Percentiles rank a stretch among this genome's conserved stretches.
phyloP scores from a whole-genome alignment of 129 eudicot genomes.

The Flaveria brownii region DNA sequence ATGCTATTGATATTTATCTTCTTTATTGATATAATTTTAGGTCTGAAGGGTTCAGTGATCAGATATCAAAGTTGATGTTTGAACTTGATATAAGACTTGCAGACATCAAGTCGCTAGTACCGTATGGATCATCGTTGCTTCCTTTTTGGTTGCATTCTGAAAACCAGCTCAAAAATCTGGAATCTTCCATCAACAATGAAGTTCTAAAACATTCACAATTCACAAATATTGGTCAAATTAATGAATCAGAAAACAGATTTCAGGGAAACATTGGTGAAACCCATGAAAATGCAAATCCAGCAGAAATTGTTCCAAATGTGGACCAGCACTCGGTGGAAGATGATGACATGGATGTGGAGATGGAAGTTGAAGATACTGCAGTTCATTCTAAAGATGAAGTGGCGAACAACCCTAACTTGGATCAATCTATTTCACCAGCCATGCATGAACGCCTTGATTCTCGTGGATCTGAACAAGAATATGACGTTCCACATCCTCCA shows the following conservation, averaged over 20 bases:
- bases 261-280: constrained; percentile 24
- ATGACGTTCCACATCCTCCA: constrained; percentile 51
- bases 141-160: constrained; percentile 93
- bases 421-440: constrained; percentile 34
- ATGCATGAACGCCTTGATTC: constrained; percentile 22
- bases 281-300: constrained; percentile 30
- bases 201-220: constrained; percentile 24
- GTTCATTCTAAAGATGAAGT: constrained; percentile 29
- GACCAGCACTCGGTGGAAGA: constrained; percentile 49
- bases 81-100: constrained; percentile 78
- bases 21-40: constrained; percentile 38
- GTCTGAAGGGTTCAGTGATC: constrained; percentile 39
- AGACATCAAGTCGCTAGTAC: constrained; percentile 73
- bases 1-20: neutral
- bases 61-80: constrained; percentile 41
- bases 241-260: constrained; percentile 29
- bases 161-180: constrained; percentile 59
- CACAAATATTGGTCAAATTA: constrained; percentile 25
- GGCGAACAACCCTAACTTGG: constrained; percentile 22
- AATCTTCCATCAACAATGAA: constrained; percentile 50
- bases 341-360: constrained; percentile 92
- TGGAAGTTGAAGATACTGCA: constrained; percentile 77
- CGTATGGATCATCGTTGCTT: constrained; percentile 63
- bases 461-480: constrained; percentile 31
- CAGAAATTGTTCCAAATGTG: constrained; percentile 30